phyloP scores from a whole-genome alignment of 495 filamentous ascomycete species.

The Talaromyces thailandensis region DNA sequence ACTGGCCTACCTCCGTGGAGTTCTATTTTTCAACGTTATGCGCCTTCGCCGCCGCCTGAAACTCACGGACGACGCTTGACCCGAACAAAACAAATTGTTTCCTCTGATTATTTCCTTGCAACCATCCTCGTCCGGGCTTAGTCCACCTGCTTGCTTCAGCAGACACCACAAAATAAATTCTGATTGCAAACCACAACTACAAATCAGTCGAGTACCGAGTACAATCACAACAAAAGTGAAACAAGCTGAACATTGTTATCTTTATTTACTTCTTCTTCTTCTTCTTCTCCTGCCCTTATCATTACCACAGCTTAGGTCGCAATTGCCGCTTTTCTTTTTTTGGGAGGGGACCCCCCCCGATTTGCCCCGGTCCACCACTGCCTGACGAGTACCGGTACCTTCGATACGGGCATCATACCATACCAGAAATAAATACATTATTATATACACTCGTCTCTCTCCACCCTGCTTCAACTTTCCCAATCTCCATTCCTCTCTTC shows the following conservation, averaged over 20 bases:
- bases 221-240: neutral
- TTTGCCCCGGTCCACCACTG: slow-evolving; percentile 1
- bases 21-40: neutral
- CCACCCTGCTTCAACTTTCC: neutral
- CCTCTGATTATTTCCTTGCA: neutral
- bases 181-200: neutral
- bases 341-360: neutral
- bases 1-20: neutral
- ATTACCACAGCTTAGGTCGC: neutral
- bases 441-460: slow-evolving; percentile 2
- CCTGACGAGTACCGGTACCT: neutral
- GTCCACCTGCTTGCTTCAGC: slow-evolving; percentile 10
- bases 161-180: slow-evolving; percentile 10
- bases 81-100: neutral
- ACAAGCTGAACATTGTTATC: neutral
- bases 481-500: neutral
- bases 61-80: neutral
- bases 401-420: neutral
- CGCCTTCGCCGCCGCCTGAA: slow-evolving; percentile 2
- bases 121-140: neutral
- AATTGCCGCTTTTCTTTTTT: neutral
- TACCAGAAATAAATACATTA: neutral
- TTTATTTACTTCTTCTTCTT: neutral
- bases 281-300: no score
- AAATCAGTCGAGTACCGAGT: neutral